Conservation (phyloP, 768 basidiomycete genomes). For the Tephrocybe sp. region DNA sequence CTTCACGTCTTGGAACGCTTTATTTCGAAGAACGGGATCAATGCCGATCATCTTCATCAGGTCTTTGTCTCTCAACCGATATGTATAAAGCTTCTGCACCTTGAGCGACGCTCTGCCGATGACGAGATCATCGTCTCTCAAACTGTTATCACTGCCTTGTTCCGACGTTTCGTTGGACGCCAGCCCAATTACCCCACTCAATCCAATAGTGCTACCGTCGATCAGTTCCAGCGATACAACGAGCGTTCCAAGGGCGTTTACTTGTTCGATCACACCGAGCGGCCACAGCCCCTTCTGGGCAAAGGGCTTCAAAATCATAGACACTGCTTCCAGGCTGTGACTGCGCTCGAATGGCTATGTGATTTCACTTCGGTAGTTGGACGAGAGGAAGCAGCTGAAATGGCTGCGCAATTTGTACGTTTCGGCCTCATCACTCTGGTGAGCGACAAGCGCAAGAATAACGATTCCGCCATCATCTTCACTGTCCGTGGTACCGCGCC, state of each 20-base stretch:
- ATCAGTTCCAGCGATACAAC: conserved; percentile 71
- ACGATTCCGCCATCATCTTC: conserved; percentile 90
- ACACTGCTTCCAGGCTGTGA: conserved; percentile 82
- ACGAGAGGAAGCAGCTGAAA: conserved; percentile 94
- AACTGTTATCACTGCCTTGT: conserved; percentile 90
- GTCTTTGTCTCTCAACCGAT: conserved; percentile 93
- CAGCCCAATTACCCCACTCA: conserved; percentile 72
- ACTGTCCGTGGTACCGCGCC: conserved; percentile 82
- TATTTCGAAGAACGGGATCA: conserved; percentile 99
- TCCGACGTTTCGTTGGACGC: conserved; percentile 91
- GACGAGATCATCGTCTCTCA: conserved; percentile 98
- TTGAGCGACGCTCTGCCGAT: conserved; percentile 87
- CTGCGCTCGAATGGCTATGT: conserved; percentile 93
- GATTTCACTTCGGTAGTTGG: conserved; percentile 97
- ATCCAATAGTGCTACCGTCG: conserved; percentile 40
- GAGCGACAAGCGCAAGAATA: conserved; percentile 88
- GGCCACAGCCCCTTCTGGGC: conserved; percentile 50
- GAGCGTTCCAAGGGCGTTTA: conserved; percentile 75
- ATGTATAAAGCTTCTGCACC: conserved; percentile 95
- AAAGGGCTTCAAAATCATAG: conserved; percentile 52
- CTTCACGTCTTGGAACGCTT: conserved; percentile 99
- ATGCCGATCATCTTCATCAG: conserved; percentile 84
- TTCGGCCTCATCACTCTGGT: conserved; percentile 88
- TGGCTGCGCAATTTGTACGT: conserved; percentile 96
- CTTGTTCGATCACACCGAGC: conserved; percentile 70